These are phyloP conservation scores for Aspergillus asperescens DNA, from an alignment of 495 filamentous ascomycete species.

Conservation along the genomic window DNA sequence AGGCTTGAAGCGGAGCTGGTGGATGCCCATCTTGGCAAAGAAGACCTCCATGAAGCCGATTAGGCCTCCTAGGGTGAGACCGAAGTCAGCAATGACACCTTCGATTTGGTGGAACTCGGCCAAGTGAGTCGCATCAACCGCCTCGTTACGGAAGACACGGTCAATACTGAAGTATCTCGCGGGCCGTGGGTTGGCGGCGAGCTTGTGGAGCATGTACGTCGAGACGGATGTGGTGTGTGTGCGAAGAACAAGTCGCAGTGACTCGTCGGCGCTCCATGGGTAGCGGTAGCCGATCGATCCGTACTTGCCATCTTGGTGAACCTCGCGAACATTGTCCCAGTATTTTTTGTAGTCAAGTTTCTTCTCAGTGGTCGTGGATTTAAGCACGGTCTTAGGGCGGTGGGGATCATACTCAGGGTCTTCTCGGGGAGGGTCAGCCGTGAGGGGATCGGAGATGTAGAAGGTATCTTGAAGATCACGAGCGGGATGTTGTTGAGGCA, in stretches of 20 bases:
- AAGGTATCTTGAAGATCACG: slow-evolving; percentile 97
- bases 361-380: slow-evolving; percentile 35
- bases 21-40: slow-evolving; percentile 92
- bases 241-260: slow-evolving; percentile 79
- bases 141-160: slow-evolving; percentile 93
- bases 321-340: slow-evolving; percentile 75
- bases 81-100: slow-evolving; percentile 95
- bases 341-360: slow-evolving; percentile 72
- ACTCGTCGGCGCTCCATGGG: slow-evolving; percentile 86
- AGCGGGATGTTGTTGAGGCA: slow-evolving; percentile 95
- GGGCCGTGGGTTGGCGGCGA: slow-evolving; percentile 72
- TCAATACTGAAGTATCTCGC: slow-evolving; percentile 97
- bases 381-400: slow-evolving; percentile 29
- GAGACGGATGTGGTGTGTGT: slow-evolving; percentile 94
- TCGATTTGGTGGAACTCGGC: slow-evolving; percentile 99
- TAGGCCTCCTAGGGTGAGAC: slow-evolving; percentile 80
- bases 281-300: slow-evolving; percentile 94
- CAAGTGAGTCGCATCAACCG: slow-evolving; percentile 92
- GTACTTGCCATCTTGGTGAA: slow-evolving; percentile 82
- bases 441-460: slow-evolving; percentile 85
- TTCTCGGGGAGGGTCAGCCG: slow-evolving; percentile 69
- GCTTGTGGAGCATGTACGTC: slow-evolving; percentile 80
- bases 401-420: slow-evolving; percentile 51
- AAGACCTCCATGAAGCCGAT: slow-evolving; percentile 97
- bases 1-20: slow-evolving; percentile 85